Base-by-base conservation (phyloP, 2,329 filamentous ascomycete genomes). In the Aspergillus aculeatinus region DNA sequence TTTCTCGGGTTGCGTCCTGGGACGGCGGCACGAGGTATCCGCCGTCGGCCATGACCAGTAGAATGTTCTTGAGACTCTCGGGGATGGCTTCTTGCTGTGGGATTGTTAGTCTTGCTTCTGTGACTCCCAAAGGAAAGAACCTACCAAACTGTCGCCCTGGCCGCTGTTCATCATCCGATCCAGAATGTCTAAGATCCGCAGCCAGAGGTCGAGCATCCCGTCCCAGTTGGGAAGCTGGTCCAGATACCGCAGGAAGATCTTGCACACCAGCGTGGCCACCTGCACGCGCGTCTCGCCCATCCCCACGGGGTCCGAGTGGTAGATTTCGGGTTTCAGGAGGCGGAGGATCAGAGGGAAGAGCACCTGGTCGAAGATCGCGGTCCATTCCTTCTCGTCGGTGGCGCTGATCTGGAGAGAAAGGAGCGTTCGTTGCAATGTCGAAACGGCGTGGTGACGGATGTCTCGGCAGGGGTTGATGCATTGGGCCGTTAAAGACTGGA, bases 261-360 rank as follows among this genome's bases (percentile, higher is more conserved):
- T 97, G 81, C 91, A 96, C 14, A 99, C 83, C 53, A 99, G 81
- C 10, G 91, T 96, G 0, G 94, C 91, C 1, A 91, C 91, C 70
- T 97, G 91, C 0, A 98, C 91, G 48, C 95, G 85, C 55, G 95
- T 98, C 76, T 98, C 94, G 66, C 90, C 90, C 95, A 99, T 99
- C 42, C 95, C 95, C 39, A 90, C 82, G 1, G 91, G 89, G 73
- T 99, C 95, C 1, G 89, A 89, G 56, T 93, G 92, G 74, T 96
- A 97, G 10, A 97, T 89, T 76, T 99, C 95, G 0, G 95, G 95
- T 74, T 96, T 97, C 16, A 99, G 82, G 2, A 99, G 83, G 63
- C 90, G 86, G 39, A 89, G 83, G 63, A 98, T 94, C 14, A 99
- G 82, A 1, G 95, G 95, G 76, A 99, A 97, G 16, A 99, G 82